phyloP scores from a whole-genome alignment of 352 stramenopile genomes.

The Pythium biforme region DNA sequence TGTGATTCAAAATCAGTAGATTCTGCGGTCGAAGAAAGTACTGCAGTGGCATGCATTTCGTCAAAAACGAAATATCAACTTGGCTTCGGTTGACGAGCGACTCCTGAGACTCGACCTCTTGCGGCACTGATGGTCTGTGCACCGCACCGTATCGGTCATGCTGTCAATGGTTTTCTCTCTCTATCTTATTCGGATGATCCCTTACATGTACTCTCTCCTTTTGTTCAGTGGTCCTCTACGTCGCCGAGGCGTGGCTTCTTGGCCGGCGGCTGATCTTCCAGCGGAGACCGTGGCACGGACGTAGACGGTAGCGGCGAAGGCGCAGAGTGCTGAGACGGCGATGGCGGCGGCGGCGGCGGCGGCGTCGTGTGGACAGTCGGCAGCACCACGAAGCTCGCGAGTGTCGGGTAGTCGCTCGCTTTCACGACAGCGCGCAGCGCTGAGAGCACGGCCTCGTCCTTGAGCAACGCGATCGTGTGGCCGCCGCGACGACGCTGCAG shows the following conservation, averaged over 20 bases:
- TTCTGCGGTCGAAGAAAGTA: no score
- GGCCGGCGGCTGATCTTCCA: conserved; percentile 39
- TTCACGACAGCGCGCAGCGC: conserved; percentile 41
- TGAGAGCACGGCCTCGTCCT: conserved; percentile 41
- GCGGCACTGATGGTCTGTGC: no score
- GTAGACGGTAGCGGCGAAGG: not conserved
- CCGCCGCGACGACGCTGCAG: conserved; percentile 42
- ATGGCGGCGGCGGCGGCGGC: conserved; percentile 17
- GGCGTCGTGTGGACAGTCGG: conserved; percentile 14
- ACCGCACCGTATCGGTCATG: no score
- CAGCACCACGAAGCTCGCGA: conserved; percentile 25
- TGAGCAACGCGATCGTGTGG: conserved; percentile 36
- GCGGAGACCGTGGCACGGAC: conserved; percentile 14
- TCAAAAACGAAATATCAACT: no score
- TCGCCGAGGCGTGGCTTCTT: conserved; percentile 56
- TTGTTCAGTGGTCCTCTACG: not conserved
- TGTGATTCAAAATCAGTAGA: no score
- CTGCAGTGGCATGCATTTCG: no score
- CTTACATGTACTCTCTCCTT: not conserved
- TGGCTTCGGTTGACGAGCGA: no score
- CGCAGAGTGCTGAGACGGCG: conserved; percentile 3
- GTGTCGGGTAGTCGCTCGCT: conserved; percentile 19
- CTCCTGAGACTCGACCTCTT: no score
- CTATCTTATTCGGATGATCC: no score
- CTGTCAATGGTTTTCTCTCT: no score